phyloP scores from a whole-genome alignment of 805 yeast genomes.

The Candida takata region DNA sequence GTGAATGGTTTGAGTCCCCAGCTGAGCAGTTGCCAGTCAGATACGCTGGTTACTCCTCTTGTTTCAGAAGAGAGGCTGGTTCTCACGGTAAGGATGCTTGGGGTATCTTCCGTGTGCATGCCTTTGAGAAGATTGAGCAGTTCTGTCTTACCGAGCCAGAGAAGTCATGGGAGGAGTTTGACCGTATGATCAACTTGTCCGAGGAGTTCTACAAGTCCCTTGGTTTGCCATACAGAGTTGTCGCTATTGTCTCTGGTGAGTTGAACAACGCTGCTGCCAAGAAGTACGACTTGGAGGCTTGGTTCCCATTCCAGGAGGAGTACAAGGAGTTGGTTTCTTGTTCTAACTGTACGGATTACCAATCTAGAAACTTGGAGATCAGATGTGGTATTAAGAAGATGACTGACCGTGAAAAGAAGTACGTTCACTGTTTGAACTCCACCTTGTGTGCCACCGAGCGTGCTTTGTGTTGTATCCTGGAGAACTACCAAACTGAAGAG shows the following conservation, averaged over 20 bases:
- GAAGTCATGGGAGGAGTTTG: slow-evolving; percentile 96
- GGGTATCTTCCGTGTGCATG: slow-evolving; percentile 99
- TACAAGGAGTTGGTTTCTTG: slow-evolving; percentile 97
- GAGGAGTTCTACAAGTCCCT: slow-evolving; percentile 92
- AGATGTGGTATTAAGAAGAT: slow-evolving; percentile 97
- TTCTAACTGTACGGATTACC: slow-evolving; percentile 99
- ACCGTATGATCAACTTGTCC: slow-evolving; percentile 83
- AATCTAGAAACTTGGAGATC: slow-evolving; percentile 96
- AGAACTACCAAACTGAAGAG: slow-evolving; percentile 96
- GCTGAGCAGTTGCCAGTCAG: slow-evolving; percentile 93
- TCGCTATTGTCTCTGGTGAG: slow-evolving; percentile 97
- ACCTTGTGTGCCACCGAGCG: slow-evolving; percentile 97
- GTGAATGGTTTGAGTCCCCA: slow-evolving; percentile 98
- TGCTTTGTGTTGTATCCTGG: slow-evolving; percentile 94
- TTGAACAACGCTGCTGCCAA: slow-evolving; percentile 98
- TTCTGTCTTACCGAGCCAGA: slow-evolving; percentile 95
- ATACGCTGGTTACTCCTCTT: slow-evolving; percentile 96
- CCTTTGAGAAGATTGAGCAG: slow-evolving; percentile 97
- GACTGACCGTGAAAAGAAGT: slow-evolving; percentile 93
- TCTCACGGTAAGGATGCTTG: slow-evolving; percentile 99
- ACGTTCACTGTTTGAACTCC: slow-evolving; percentile 97
- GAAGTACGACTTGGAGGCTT: slow-evolving; percentile 97
- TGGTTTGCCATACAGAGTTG: slow-evolving; percentile 93
- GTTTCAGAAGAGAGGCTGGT: slow-evolving; percentile 99
- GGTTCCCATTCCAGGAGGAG: slow-evolving; percentile 99